Conservation (phyloP, 116 monocot species). For the Trichopus zeylanicus region DNA sequence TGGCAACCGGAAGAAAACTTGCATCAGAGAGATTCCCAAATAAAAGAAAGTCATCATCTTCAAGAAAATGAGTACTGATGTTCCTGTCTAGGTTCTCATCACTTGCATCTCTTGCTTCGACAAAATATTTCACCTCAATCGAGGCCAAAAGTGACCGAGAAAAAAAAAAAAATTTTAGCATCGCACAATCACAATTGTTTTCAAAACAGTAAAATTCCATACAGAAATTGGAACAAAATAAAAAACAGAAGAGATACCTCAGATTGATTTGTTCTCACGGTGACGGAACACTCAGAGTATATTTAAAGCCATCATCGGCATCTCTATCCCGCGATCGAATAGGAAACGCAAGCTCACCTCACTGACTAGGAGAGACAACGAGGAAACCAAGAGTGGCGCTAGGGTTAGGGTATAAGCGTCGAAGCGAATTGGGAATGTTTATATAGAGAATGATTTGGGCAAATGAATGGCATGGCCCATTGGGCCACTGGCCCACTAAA, state of each 20-base stretch:
- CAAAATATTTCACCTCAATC: background rate
- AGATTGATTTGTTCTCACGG: background rate
- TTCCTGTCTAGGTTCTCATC: constrained; percentile 12
- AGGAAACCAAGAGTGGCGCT: background rate
- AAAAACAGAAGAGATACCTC: background rate
- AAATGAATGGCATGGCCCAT: too few species aligned
- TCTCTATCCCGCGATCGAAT: background rate
- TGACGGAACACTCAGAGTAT: background rate
- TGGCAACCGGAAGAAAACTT: background rate
- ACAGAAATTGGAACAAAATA: background rate
- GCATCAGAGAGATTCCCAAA: constrained; percentile 15
- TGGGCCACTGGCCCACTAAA: too few species aligned
- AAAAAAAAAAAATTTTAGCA: too few species aligned
- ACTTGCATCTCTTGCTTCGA: background rate
- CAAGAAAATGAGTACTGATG: constrained; percentile 3
- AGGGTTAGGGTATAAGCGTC: background rate
- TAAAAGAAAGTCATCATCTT: constrained; percentile 8
- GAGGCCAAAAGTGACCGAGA: background rate
- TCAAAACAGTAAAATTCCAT: background rate
- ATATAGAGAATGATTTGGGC: too few species aligned
- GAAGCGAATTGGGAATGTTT: too few species aligned
- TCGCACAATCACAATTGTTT: too few species aligned
- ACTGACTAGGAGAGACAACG: background rate
- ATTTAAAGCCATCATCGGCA: constrained; percentile 3
- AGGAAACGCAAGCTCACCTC: background rate